Conservation (phyloP, 805 yeast genomes). For the Wickerhamomyces strasburgensis region DNA sequence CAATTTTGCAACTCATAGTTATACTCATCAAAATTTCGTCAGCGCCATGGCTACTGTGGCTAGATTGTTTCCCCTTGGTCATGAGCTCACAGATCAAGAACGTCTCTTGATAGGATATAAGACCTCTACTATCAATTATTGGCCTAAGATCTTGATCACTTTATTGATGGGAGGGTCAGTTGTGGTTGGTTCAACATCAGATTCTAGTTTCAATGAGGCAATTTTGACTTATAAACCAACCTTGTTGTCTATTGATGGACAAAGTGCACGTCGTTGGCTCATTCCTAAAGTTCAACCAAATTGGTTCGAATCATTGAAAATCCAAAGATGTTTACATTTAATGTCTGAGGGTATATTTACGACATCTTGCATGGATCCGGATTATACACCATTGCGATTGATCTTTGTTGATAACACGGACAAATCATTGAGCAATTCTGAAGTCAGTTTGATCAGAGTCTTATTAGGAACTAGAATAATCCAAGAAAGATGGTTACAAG, state of each 20-base stretch:
- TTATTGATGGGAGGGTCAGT: constrained; percentile 32
- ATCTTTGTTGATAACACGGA: constrained; percentile 16
- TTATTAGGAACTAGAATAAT: constrained; percentile 46
- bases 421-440: constrained; percentile 17
- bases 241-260: constrained; percentile 7
- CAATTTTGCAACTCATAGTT: constrained; percentile 28
- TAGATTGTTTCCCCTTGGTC: constrained; percentile 30
- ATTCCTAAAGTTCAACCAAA: background rate
- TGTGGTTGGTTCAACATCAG: constrained; percentile 23
- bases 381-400: constrained; percentile 26
- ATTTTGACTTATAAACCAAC: constrained; percentile 11
- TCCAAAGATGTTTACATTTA: constrained; percentile 22
- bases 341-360: constrained; percentile 18
- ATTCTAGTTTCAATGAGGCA: constrained; percentile 3
- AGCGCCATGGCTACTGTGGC: constrained; percentile 49
- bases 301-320: constrained; percentile 8
- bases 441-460: constrained; percentile 40
- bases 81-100: constrained; percentile 31
- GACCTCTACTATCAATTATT: constrained; percentile 33
- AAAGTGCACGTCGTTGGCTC: constrained; percentile 8
- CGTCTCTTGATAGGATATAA: constrained; percentile 27
- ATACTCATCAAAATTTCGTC: constrained; percentile 48
- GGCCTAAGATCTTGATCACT: constrained; percentile 35
- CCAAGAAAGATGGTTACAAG: constrained; percentile 40
- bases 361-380: constrained; percentile 27